phyloP scores from a whole-genome alignment of 2,329 filamentous ascomycete species.

The Tolypocladium ophioglossoides region DNA sequence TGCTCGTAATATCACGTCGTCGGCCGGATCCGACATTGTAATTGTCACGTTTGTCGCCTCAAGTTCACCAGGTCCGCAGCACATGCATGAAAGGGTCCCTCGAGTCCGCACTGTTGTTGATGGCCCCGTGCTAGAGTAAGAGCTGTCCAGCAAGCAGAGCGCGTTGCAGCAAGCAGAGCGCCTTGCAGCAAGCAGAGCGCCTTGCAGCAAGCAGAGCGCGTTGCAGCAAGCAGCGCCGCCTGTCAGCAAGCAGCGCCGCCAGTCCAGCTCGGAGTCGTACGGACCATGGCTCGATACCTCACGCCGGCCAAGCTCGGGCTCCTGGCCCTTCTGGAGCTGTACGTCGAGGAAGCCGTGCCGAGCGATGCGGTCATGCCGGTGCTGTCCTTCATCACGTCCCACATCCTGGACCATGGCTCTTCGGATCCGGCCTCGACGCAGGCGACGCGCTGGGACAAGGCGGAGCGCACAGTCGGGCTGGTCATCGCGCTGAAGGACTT shows the following conservation, averaged over 20 bases:
- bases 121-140: neutral
- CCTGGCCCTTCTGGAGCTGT: slow-evolving; percentile 70
- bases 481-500: slow-evolving; percentile 47
- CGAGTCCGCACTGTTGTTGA: neutral
- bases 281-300: slow-evolving; percentile 64
- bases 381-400: slow-evolving; percentile 67
- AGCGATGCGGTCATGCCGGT: slow-evolving; percentile 62
- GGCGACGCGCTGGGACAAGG: slow-evolving; percentile 32
- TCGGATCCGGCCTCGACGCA: slow-evolving; percentile 17
- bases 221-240: no score
- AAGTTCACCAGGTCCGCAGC: no score
- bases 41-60: no score
- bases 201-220: no score
- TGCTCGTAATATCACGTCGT: neutral
- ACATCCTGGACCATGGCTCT: slow-evolving; percentile 44
- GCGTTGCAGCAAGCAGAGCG: no score
- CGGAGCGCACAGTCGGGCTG: slow-evolving; percentile 39
- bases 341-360: slow-evolving; percentile 60
- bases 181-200: no score
- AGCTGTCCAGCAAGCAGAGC: neutral
- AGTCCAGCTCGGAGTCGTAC: neutral
- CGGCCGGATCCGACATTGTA: neutral
- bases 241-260: neutral
- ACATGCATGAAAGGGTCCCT: neutral
- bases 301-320: slow-evolving; percentile 84